A percentile compares a stretch with the other conserved stretches of the same genome.
Conservation (phyloP, 2,329 filamentous ascomycete genomes). For the Hymenoscyphus occultus region DNA sequence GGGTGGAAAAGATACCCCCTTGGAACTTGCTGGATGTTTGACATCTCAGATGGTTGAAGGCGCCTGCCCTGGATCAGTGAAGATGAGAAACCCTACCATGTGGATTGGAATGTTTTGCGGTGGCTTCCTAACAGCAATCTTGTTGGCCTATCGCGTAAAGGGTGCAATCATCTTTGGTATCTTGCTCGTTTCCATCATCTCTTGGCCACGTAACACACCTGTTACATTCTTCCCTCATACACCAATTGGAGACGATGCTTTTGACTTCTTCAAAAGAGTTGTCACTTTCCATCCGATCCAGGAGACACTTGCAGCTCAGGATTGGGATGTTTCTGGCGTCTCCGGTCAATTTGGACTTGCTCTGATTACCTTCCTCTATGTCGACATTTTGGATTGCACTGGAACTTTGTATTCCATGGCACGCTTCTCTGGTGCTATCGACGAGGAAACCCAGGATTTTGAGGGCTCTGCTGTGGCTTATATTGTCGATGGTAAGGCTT, state of each 20-base stretch:
- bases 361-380: conserved; percentile 83
- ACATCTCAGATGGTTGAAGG: conserved; percentile 40
- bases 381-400: conserved; percentile 81
- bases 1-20: conserved; percentile 62
- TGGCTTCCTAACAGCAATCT: conserved; percentile 70
- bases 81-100: conserved; percentile 57
- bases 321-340: conserved; percentile 62
- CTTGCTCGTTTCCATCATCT: conserved; percentile 77
- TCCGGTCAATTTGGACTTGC: conserved; percentile 76
- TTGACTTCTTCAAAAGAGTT: conserved; percentile 84
- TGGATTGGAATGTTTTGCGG: conserved; percentile 88
- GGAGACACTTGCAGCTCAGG: conserved; percentile 63
- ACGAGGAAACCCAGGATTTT: conserved; percentile 79
- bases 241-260: conserved; percentile 61
- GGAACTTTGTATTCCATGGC: conserved; percentile 88
- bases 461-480: conserved; percentile 80
- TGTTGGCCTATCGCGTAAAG: conserved; percentile 81
- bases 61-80: conserved; percentile 57
- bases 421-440: conserved; percentile 72
- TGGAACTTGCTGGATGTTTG: conserved; percentile 63
- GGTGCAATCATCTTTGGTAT: conserved; percentile 82
- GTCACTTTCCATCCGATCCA: conserved; percentile 76
- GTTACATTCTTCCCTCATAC: conserved; percentile 81
- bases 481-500: conserved; percentile 64
- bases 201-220: conserved; percentile 72